phyloP scores from a whole-genome alignment of 2,329 filamentous ascomycete genomes.

The Alternaria solani region DNA sequence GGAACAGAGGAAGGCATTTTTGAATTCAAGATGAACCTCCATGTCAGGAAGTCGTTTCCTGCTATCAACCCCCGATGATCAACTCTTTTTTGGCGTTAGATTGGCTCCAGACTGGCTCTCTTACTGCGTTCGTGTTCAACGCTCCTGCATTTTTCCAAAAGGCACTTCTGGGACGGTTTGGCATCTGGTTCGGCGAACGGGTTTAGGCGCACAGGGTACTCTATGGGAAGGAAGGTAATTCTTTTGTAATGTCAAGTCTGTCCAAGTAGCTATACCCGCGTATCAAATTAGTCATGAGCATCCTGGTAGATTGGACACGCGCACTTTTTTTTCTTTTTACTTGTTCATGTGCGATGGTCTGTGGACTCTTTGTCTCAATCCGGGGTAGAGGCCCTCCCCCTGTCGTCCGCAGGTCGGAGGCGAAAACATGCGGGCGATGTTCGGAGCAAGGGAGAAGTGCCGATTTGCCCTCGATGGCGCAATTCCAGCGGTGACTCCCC shows the following conservation, averaged over 20 bases:
- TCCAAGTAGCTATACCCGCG: conserved; percentile 16
- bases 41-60: conserved; percentile 63
- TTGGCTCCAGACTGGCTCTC: not conserved
- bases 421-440: conserved; percentile 20
- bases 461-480: conserved; percentile 43
- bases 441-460: conserved; percentile 35
- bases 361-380: conserved; percentile 23
- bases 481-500: conserved; percentile 48
- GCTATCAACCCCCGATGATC: conserved; percentile 50
- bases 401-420: conserved; percentile 11
- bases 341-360: not conserved
- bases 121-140: conserved; percentile 1
- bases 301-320: not conserved
- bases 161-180: not conserved
- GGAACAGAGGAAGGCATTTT: conserved; percentile 75
- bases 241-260: not conserved
- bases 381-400: conserved; percentile 26
- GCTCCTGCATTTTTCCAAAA: not conserved
- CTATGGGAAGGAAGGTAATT: conserved; percentile 9
- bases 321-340: not conserved
- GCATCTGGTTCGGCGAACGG: conserved; percentile 14
- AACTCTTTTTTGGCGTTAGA: not conserved
- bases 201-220: conserved; percentile 7
- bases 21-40: conserved; percentile 73
- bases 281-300: conserved; percentile 7